A percentile compares a stretch with the other conserved stretches of the same genome.
These are phyloP conservation scores for Zygosaccharomyces rouxii DNA, from an alignment of 805 yeast genomes.

Conservation along the genomic window DNA sequence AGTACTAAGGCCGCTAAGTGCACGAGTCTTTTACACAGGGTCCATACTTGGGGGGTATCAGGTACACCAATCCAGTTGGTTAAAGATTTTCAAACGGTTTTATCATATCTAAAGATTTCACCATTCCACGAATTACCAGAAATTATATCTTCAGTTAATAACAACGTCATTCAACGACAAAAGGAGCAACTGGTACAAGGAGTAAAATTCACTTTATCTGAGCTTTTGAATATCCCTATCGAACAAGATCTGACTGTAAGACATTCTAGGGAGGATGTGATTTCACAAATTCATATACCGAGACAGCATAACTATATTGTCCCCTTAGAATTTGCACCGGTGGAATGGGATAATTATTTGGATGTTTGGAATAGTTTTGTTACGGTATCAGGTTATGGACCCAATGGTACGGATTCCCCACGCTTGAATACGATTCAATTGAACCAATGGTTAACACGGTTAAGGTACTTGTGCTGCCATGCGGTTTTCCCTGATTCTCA, in stretches of 20 bases:
- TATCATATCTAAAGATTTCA: conserved; percentile 58
- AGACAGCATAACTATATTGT: conserved; percentile 68
- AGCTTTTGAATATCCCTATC: conserved; percentile 51
- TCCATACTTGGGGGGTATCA: conserved; percentile 95
- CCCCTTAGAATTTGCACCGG: conserved; percentile 68
- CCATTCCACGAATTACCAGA: conserved; percentile 52
- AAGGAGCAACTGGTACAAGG: conserved; percentile 20
- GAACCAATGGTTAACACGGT: conserved; percentile 62
- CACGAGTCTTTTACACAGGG: conserved; percentile 72
- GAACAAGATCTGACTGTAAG: conserved; percentile 50
- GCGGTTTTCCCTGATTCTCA: conserved; percentile 42
- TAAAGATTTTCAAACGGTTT: conserved; percentile 63
- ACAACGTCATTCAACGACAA: conserved; percentile 8
- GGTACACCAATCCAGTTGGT: conserved; percentile 84
- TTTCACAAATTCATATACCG: conserved; percentile 71
- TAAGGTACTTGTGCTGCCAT: conserved; percentile 82
- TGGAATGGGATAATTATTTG: conserved; percentile 81
- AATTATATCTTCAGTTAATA: conserved; percentile 14
- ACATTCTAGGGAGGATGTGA: conserved; percentile 82
- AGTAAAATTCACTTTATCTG: conserved; percentile 32
- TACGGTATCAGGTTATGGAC: conserved; percentile 48
- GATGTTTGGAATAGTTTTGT: conserved; percentile 59
- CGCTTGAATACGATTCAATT: conserved; percentile 49
- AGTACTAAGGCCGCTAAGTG: conserved; percentile 74
- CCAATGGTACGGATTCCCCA: conserved; percentile 47